phyloP scores from a whole-genome alignment of 192 early-diverging fungal genomes.

The Podochytrium sp. region DNA sequence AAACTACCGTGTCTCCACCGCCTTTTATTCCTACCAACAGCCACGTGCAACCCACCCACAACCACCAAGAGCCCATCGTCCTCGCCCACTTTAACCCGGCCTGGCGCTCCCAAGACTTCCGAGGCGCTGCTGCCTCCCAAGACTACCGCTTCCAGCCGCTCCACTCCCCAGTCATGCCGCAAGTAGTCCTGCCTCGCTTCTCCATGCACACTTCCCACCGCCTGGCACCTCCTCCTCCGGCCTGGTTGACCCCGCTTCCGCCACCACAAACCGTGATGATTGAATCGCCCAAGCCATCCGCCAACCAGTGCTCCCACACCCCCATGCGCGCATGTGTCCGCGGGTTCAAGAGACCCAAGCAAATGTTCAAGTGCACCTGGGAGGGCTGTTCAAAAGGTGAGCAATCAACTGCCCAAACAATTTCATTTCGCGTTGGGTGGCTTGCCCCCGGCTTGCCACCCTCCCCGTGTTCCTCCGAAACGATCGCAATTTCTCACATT shows the following conservation, averaged over 20 bases:
- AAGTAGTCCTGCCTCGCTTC: neutral
- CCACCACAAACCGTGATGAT: neutral
- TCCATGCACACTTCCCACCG: no score
- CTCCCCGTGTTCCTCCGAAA: no score
- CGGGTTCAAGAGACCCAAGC: neutral
- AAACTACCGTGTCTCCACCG: no score
- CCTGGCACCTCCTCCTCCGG: neutral
- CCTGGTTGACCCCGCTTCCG: neutral
- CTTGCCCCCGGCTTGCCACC: no score
- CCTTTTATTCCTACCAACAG: no score
- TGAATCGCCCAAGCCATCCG: neutral
- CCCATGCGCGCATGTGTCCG: neutral
- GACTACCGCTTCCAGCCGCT: neutral
- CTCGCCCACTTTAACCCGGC: no score
- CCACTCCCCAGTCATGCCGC: neutral
- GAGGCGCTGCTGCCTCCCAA: neutral
- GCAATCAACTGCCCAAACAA: neutral
- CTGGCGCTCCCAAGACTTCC: no score
- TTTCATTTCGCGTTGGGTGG: neutral
- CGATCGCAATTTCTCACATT: neutral
- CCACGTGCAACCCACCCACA: no score
- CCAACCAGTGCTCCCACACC: neutral
- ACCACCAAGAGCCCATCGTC: no score
- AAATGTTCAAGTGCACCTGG: constrained; percentile 4
- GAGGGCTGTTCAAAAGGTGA: constrained; percentile 6